Evolutionary conservation across 305 asterid species (phyloP), one percentile per base, ranked within the genome.

Genomic region (Salvia sclarea): DNA sequence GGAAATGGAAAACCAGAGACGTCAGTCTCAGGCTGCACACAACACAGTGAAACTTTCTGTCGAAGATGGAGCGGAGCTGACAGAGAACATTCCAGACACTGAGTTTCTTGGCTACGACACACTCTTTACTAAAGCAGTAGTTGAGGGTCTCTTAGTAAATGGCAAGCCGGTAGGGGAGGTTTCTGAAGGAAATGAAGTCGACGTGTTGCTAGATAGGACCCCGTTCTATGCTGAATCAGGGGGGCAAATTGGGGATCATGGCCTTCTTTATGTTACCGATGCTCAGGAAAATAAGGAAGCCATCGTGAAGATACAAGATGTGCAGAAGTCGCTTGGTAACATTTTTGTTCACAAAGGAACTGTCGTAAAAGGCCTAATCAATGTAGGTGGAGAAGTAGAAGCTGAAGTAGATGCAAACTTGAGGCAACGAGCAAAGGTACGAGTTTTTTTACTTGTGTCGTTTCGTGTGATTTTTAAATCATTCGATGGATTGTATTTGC

Each of bases 211-310:
- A 49, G 83, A 93, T 74, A 77, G 90, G 72, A 91, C 98, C 65
- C 97, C 98, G 0, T 93, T 93, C 74, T 93, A 91, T 72, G 98
- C 98, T 60, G 98, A 93, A 78, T 93, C 97, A 0, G 98, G 98
- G 44, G 98, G 98, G 48, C 97, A 91, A 80, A 93, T 93, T 63
- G 97, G 96, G 68, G 98, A 93, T 69, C 78, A 81, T 30, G 98
- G 97, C 33, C 84, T 81, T 67, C 77, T 93, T 17, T 82, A 75
- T 71, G 76, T 77, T 48, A 70, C 68, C 12, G 75, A 79, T 28
- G 70, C 89, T 61, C 87, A 73, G 69, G 77, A 80, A 59, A 40
- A 59, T 71, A 80, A 69, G 69, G 80, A 76, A 82, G 87, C 89
- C 56, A 75, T 87, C 30, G 80, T 93, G 52, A 86, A 84, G 80